Conservation (phyloP, 163 green algal species). For the Scenedesmus sp. region DNA sequence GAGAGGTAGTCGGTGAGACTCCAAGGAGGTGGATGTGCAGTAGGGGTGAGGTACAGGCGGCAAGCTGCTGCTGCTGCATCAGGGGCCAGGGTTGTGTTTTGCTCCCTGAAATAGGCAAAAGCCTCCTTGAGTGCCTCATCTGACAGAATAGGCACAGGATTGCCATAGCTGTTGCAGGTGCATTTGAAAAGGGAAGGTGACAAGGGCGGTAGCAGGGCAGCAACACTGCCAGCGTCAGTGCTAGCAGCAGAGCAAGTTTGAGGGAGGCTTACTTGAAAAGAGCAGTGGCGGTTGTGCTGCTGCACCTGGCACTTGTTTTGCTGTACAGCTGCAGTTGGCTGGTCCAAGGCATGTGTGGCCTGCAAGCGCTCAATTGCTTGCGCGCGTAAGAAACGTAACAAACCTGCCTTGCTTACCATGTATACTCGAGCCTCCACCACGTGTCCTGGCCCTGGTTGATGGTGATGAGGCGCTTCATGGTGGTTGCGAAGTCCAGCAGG, state of each 20-base stretch:
- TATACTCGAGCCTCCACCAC: conserved; percentile 44
- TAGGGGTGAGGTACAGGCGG: conserved; percentile 37
- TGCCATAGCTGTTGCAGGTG: conserved; percentile 10
- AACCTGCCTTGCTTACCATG: not conserved
- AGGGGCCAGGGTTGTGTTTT: not conserved
- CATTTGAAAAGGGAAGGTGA: not conserved
- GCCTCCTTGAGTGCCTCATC: conserved; percentile 44
- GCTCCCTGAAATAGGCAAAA: conserved; percentile 42
- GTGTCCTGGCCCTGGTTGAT: conserved; percentile 8
- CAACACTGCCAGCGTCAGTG: not conserved
- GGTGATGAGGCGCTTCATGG: conserved; percentile 23
- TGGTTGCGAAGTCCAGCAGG: conserved; percentile 24
- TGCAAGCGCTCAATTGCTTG: not conserved
- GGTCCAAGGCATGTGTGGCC: not conserved
- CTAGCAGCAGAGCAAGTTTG: not conserved
- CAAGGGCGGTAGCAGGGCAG: not conserved
- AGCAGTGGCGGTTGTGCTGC: not conserved
- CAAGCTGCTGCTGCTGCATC: conserved; percentile 26
- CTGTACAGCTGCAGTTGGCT: not conserved
- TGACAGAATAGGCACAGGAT: conserved; percentile 36
- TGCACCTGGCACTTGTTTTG: not conserved
- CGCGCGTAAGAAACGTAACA: not conserved
- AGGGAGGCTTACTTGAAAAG: not conserved
- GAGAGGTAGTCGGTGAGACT: conserved; percentile 36
- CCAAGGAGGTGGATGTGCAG: not conserved